A percentile compares a stretch with the other conserved stretches of the same genome.
phyloP scores from a whole-genome alignment of 2,329 filamentous ascomycete genomes.

The Aschersonia sp. region DNA sequence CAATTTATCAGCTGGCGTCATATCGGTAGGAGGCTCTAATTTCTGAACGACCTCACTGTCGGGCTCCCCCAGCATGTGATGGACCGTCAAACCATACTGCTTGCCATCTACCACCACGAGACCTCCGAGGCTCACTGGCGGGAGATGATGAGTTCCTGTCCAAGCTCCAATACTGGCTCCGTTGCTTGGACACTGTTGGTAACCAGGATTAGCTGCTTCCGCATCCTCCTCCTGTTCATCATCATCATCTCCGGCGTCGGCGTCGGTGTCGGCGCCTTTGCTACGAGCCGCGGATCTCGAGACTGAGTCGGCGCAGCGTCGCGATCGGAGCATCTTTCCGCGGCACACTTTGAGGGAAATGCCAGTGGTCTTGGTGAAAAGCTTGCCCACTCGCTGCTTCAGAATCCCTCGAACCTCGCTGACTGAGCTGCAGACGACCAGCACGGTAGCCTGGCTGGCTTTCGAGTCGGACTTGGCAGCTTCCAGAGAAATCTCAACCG shows the following conservation, averaged over 20 bases:
- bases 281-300: constrained; percentile 16
- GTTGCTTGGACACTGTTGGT: constrained; percentile 65
- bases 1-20: constrained; percentile 23
- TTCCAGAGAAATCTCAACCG: constrained; percentile 64
- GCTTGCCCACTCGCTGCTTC: constrained; percentile 48
- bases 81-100: constrained; percentile 88
- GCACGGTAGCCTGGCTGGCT: constrained; percentile 55
- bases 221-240: constrained; percentile 24
- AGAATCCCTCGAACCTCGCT: constrained; percentile 58
- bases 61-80: constrained; percentile 81
- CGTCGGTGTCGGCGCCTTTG: not conserved
- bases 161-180: constrained; percentile 91
- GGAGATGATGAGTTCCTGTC: constrained; percentile 70
- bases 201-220: constrained; percentile 52
- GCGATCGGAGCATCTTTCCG: constrained; percentile 51
- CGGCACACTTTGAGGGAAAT: constrained; percentile 59
- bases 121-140: constrained; percentile 83
- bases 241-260: constrained; percentile 14
- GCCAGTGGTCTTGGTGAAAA: constrained; percentile 48
- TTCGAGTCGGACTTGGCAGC: constrained; percentile 56
- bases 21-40: constrained; percentile 23
- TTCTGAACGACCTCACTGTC: constrained; percentile 25
- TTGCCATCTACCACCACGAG: constrained; percentile 73
- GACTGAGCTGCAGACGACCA: constrained; percentile 66
- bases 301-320: constrained; percentile 22